Conservation (phyloP, 2,329 filamentous ascomycete species). For the Calonectria pauciramosa region DNA sequence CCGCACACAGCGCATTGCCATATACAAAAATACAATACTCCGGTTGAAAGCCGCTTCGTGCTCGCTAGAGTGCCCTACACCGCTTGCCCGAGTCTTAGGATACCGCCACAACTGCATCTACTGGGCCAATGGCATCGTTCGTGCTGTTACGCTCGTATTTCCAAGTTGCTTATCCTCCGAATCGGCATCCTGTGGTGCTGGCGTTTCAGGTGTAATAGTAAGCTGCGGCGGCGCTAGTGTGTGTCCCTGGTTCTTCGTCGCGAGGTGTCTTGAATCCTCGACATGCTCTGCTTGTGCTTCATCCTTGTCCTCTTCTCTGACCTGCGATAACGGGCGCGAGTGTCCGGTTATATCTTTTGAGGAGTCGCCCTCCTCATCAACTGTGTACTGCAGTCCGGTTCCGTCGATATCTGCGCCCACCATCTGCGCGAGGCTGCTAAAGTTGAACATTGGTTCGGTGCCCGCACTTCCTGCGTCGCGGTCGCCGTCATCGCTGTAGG, state of each 20-base stretch:
- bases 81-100: not conserved
- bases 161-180: slow-evolving; percentile 61
- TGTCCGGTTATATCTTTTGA: slow-evolving; percentile 32
- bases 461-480: slow-evolving; percentile 64
- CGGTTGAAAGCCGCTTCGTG: not conserved
- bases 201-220: slow-evolving; percentile 65
- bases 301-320: slow-evolving; percentile 55
- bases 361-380: slow-evolving; percentile 46
- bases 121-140: slow-evolving; percentile 41
- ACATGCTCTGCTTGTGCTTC: slow-evolving; percentile 50
- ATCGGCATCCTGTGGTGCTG: slow-evolving; percentile 52
- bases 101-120: slow-evolving; percentile 33
- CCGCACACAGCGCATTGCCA: slow-evolving; percentile 25
- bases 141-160: slow-evolving; percentile 53
- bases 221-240: slow-evolving; percentile 56
- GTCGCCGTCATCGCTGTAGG: slow-evolving; percentile 63
- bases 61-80: not conserved
- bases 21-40: slow-evolving; percentile 45
- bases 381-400: slow-evolving; percentile 50
- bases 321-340: slow-evolving; percentile 51
- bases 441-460: slow-evolving; percentile 89
- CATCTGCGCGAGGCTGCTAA: slow-evolving; percentile 87
- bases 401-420: slow-evolving; percentile 76
- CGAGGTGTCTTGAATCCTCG: slow-evolving; percentile 35
- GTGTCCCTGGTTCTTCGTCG: not conserved